phyloP scores from a whole-genome alignment of 2,329 filamentous ascomycete species.

The Ophiosphaerella korrae region DNA sequence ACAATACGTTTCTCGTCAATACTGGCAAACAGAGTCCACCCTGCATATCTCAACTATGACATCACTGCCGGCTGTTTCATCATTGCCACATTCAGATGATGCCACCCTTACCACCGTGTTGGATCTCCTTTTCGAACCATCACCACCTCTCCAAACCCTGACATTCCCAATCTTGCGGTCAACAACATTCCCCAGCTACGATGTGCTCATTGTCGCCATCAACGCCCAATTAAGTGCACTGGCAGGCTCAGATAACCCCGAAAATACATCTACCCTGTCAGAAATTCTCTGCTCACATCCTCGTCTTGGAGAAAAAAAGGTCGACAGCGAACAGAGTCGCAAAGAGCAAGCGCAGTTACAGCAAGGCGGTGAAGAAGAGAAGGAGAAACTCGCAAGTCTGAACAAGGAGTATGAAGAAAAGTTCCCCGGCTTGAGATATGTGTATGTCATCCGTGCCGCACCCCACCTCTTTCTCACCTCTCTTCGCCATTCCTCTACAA shows the following conservation, averaged over 20 bases:
- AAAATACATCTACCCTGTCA: slow-evolving; percentile 65
- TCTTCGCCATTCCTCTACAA: no score
- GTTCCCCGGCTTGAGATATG: slow-evolving; percentile 84
- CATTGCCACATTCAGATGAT: slow-evolving; percentile 62
- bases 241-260: slow-evolving; percentile 40
- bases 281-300: slow-evolving; percentile 81
- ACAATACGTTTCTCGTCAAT: not conserved
- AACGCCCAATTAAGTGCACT: slow-evolving; percentile 62
- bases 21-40: not conserved
- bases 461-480: not conserved
- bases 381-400: slow-evolving; percentile 62
- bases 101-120: slow-evolving; percentile 64
- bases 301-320: slow-evolving; percentile 78
- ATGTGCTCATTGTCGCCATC: slow-evolving; percentile 70
- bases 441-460: slow-evolving; percentile 51
- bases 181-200: slow-evolving; percentile 68
- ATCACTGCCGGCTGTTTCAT: slow-evolving; percentile 63
- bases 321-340: slow-evolving; percentile 80
- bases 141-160: slow-evolving; percentile 72
- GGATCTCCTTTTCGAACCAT: slow-evolving; percentile 85
- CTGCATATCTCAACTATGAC: slow-evolving; percentile 22
- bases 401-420: slow-evolving; percentile 79
- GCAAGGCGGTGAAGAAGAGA: slow-evolving; percentile 56
- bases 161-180: slow-evolving; percentile 69
- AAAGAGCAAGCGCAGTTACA: slow-evolving; percentile 81